Base-by-base conservation (phyloP, 192 early-diverging fungal genomes). In the Umbelopsis isabellina region DNA sequence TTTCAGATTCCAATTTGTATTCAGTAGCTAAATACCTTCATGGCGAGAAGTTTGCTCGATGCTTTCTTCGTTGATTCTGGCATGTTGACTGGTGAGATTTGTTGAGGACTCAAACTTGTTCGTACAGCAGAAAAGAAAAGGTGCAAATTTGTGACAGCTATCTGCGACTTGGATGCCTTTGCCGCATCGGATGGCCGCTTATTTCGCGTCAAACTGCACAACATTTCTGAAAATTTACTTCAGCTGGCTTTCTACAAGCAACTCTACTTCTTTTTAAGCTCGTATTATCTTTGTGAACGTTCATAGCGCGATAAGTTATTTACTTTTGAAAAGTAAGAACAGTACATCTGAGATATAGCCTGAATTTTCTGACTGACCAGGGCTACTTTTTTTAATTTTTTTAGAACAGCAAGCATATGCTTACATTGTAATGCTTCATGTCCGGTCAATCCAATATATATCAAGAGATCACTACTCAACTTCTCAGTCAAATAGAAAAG, bases 21-120 rank as follows among this genome's bases (percentile, higher is more conserved):
- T 27, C 3, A 16, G 27, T 27, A 2, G 37, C 18, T 61, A 25
- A 61, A 4, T 61, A 61, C 55, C 55, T 61, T 61, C 55, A 61
- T 61, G 2, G 55, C 55, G 18, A 61, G 55, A 61, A 61, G 55
- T 61, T 61, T 61, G 25, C 55, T 61, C 5, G 55, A 61, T 1
- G 55, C 0, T 35, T 61, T 61, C 37, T 61, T 61, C 25, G 55
- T 61, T 61, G 55, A 61, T 61, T 61, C 55, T 4, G 55, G 55
- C 55, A 61, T 61, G 25, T n/a, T 61, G 37, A 41, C 37, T 1
- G 6, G 10, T 0, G n/a, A 41, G 6, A 35, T 3, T 30, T 61
- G 16, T 12, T 61, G 16, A 33, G 33, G 5, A 61, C 27, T 18
- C 27, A 27, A 58, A 33, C 11, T 7, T 11, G 27, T 25, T 25